A percentile compares a stretch with the other conserved stretches of the same genome.
Conservation (phyloP, 768 basidiomycete genomes). For the Chalciporus sphaerocephalus region DNA sequence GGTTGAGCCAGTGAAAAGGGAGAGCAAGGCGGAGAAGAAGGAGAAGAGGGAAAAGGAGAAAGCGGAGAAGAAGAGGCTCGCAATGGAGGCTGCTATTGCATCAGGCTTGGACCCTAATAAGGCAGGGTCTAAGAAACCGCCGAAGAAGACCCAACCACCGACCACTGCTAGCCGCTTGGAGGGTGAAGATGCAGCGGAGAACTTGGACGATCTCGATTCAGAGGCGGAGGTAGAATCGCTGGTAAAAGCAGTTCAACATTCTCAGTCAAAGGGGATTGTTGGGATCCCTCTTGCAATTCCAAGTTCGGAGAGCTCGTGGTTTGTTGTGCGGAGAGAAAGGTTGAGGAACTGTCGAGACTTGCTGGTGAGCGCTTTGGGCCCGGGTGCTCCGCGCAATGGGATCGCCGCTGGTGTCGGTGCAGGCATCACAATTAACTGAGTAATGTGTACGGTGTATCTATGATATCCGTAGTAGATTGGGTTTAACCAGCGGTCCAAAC, state of each 20-base stretch:
- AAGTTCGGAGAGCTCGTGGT: slow-evolving; percentile 74
- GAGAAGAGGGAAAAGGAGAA: slow-evolving; percentile 79
- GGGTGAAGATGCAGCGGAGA: slow-evolving; percentile 61
- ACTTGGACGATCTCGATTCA: slow-evolving; percentile 76
- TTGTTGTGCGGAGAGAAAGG: slow-evolving; percentile 70
- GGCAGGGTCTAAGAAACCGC: slow-evolving; percentile 50
- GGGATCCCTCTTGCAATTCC: slow-evolving; percentile 69
- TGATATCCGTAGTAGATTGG: neutral
- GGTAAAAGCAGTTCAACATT: slow-evolving; percentile 53
- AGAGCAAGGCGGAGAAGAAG: slow-evolving; percentile 84
- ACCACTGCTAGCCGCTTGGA: slow-evolving; percentile 49
- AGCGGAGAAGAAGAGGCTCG: slow-evolving; percentile 73
- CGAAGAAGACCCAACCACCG: slow-evolving; percentile 58
- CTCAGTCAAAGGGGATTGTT: slow-evolving; percentile 54
- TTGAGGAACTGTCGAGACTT: slow-evolving; percentile 53
- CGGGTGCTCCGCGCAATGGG: slow-evolving; percentile 21
- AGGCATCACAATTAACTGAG: slow-evolving; percentile 22
- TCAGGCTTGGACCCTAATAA: slow-evolving; percentile 49
- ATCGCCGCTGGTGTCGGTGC: slow-evolving; percentile 15
- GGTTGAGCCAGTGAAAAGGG: slow-evolving; percentile 81
- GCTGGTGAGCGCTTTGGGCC: slow-evolving; percentile 47
- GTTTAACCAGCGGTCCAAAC: too few species aligned
- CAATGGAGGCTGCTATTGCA: slow-evolving; percentile 65
- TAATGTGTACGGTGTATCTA: neutral
- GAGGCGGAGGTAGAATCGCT: slow-evolving; percentile 81